Evolutionary conservation across 768 basidiomycete genomes (phyloP).

Genomic region (Macrolepiota dolichaula): DNA sequence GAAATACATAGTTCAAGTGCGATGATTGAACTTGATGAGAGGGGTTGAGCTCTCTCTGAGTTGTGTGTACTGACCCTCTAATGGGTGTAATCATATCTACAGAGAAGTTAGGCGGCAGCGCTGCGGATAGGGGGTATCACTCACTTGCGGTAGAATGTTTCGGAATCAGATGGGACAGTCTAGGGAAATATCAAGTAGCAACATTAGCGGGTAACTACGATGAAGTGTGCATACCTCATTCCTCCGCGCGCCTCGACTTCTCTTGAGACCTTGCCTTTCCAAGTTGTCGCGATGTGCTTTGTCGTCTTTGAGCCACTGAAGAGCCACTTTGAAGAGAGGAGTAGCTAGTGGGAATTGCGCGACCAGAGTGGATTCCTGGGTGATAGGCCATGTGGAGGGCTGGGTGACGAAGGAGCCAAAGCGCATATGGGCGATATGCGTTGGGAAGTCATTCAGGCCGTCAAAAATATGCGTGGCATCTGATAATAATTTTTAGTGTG

Average conservation of each 20-base stretch:
- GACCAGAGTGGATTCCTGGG: constrained; percentile 18
- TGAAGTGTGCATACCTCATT: constrained; percentile 40
- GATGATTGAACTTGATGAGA: neutral
- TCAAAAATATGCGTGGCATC: constrained; percentile 99
- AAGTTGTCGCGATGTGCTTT: constrained; percentile 58
- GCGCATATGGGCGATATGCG: constrained; percentile 89
- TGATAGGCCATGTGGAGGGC: constrained; percentile 71
- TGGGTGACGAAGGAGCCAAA: constrained; percentile 69
- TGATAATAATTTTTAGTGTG: constrained; percentile 23
- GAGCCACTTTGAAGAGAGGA: constrained; percentile 66
- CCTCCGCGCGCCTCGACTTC: constrained; percentile 56
- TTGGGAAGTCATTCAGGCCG: constrained; percentile 87
- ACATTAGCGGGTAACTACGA: constrained; percentile 9
- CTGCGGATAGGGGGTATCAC: constrained; percentile 27
- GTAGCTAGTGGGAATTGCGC: constrained; percentile 22
- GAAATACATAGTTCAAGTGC: neutral
- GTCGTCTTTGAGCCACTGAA: constrained; percentile 88
- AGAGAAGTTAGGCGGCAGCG: neutral
- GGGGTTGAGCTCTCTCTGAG: constrained; percentile 2
- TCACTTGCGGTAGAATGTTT: constrained; percentile 83
- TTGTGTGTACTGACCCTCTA: constrained; percentile 14
- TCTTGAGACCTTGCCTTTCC: constrained; percentile 50
- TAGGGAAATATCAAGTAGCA: constrained; percentile 21
- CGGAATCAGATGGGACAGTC: constrained; percentile 69
- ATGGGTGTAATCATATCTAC: constrained; percentile 43